Base-by-base conservation (phyloP, 1,284 basidiomycete genomes). In the Cystobasidium sp. region DNA sequence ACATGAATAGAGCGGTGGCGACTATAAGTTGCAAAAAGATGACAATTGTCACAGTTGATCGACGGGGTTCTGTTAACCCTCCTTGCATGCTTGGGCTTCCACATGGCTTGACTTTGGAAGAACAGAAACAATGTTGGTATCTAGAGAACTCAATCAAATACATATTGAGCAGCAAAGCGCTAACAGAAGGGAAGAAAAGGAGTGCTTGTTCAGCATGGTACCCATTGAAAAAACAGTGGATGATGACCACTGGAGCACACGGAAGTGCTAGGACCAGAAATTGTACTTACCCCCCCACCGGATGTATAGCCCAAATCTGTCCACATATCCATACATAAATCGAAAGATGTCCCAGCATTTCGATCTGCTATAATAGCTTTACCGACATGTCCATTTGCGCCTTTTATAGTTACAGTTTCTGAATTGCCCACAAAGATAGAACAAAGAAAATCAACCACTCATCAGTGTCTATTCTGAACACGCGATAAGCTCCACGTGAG, bases 281-380 rank as follows among this genome's bases (percentile, higher is more conserved):
- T 18, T 1, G 31, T 16, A 66, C 64, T 52, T 41, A 66, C 64
- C 10, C 64, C 64, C 0, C 64, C 64, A 53, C 64, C 64, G 1
- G 22, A 6, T 41, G 52, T 31, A 66, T 66, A 66, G 6, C 64
- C 64, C 41, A 66, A 66, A 39, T 66, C 41, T 6, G 24, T 49
- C 64, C 64, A 66, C n/a, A 66, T 14, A 52, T 47, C 64, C 64
- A 66, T 66, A 44, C 64, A 66, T 7, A 66, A 16, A 66, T 66
- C 64, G 53, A 66, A 46, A 55, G 64, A 46, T 20, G 44, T 47
- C 43, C 44, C 64, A 31, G 31, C 22, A 55, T 66, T 66, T 43
- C 47, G 31, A 43, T 66, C 64, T 39, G 64, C 47, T 41, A 66
- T 53, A 1, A 66, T 51, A 16, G 64, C 64, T 66, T 66, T 53